Percentiles rank a stretch among this genome's conserved stretches.
Conservation (phyloP, 208 protist species). For the Leptomonas pyrrhocoris region DNA sequence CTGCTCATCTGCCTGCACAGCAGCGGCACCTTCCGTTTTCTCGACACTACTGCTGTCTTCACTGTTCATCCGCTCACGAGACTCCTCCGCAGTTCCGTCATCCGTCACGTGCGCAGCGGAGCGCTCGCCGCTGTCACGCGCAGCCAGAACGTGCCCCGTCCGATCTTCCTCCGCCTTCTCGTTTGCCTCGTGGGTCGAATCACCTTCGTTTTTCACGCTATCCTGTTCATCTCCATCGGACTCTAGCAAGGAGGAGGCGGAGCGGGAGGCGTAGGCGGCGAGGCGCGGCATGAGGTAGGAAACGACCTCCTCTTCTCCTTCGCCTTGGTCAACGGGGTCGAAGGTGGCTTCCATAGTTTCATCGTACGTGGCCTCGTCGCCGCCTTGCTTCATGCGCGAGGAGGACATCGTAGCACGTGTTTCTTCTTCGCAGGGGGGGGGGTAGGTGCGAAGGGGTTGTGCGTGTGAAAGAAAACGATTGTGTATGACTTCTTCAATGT, state of each 20-base stretch:
- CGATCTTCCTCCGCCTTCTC: slow-evolving; percentile 15
- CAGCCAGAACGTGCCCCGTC: not conserved
- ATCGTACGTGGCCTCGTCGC: not conserved
- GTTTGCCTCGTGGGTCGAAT: not conserved
- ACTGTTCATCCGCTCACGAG: not conserved
- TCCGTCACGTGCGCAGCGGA: slow-evolving; percentile 12
- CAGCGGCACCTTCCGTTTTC: no score
- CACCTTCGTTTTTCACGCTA: not conserved
- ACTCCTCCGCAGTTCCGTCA: not conserved
- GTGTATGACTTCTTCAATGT: no score
- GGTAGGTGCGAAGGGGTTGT: no score
- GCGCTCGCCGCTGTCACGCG: slow-evolving; percentile 17
- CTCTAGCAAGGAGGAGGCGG: slow-evolving; percentile 10
- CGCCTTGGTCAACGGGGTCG: slow-evolving; percentile 27
- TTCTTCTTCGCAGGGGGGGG: no score
- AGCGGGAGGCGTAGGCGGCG: slow-evolving; percentile 33
- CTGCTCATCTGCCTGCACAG: not conserved
- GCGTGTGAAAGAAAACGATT: not conserved
- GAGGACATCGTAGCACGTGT: not conserved
- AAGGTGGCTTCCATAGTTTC: slow-evolving; percentile 22
- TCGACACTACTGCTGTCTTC: not conserved
- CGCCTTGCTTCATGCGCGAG: not conserved
- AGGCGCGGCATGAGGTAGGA: slow-evolving; percentile 59
- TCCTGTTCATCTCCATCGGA: slow-evolving; percentile 9
- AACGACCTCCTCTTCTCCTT: slow-evolving; percentile 30